Conservation (phyloP, 768 basidiomycete genomes). For the Chalciporus pseudorubinellus region DNA sequence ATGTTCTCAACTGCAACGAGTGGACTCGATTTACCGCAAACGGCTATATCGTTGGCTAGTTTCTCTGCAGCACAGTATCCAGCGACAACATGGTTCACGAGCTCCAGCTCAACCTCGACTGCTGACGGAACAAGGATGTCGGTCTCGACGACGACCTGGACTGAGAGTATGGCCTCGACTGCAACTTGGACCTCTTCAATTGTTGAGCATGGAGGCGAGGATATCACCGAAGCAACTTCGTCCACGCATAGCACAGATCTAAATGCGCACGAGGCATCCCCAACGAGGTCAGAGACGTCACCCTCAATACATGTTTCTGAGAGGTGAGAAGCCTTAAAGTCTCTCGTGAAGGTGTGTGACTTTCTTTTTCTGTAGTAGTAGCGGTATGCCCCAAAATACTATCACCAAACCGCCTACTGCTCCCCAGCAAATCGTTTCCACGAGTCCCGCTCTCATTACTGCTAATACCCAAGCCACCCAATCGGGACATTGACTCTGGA, state of each 20-base stretch:
- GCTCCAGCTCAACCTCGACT: background rate
- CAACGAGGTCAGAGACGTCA: background rate
- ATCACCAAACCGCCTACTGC: background rate
- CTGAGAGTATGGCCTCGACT: background rate
- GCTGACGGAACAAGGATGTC: background rate
- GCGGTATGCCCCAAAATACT: background rate
- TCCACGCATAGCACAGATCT: background rate
- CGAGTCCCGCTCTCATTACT: background rate
- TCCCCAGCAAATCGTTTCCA: constrained; percentile 2
- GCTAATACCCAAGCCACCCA: background rate
- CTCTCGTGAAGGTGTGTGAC: background rate
- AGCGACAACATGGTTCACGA: background rate
- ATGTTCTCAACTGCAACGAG: no score
- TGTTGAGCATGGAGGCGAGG: background rate
- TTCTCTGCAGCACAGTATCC: background rate
- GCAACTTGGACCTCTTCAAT: no score
- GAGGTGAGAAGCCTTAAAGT: constrained; percentile 9
- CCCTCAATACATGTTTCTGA: background rate
- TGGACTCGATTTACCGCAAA: no score
- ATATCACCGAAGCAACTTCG: background rate
- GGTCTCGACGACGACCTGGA: background rate
- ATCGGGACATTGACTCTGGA: background rate
- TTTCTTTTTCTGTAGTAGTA: background rate
- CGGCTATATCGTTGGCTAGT: background rate
- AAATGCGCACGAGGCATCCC: background rate